A percentile compares a stretch with the other conserved stretches of the same genome.
Conservation (phyloP, 257 asterid species). For the Primulina huaijiensis region DNA sequence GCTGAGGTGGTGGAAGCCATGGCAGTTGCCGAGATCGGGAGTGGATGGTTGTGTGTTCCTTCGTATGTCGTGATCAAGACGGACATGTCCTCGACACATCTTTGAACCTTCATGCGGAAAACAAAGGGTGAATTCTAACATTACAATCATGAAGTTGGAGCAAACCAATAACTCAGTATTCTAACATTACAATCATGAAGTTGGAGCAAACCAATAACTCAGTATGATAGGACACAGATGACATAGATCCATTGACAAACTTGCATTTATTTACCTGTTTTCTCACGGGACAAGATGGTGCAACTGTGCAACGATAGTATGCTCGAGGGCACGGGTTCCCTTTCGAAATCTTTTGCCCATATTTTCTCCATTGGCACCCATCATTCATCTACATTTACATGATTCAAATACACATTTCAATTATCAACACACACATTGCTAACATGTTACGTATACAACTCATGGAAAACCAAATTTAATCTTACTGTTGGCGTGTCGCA, state of each 20-base stretch:
- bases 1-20: constrained; percentile 98
- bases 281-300: constrained; percentile 85
- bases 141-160: not conserved
- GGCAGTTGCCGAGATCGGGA: constrained; percentile 76
- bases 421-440: not conserved
- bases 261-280: constrained; percentile 50
- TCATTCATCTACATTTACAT: constrained; percentile 61
- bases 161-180: not conserved
- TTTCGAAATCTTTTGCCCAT: constrained; percentile 90
- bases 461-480: not conserved
- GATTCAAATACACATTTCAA: not conserved
- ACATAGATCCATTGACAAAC: not conserved
- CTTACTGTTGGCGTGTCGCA: constrained; percentile 90
- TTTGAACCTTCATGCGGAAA: constrained; percentile 55
- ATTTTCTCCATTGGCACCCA: constrained; percentile 99
- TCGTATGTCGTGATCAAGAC: constrained; percentile 82
- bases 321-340: constrained; percentile 99
- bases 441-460: not conserved
- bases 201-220: not conserved
- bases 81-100: constrained; percentile 81
- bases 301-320: constrained; percentile 90
- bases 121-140: not conserved
- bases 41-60: constrained; percentile 92
- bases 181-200: not conserved
- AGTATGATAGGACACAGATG: not conserved